phyloP scores from a whole-genome alignment of 2,329 filamentous ascomycete genomes.

The Colletotrichum cereale region DNA sequence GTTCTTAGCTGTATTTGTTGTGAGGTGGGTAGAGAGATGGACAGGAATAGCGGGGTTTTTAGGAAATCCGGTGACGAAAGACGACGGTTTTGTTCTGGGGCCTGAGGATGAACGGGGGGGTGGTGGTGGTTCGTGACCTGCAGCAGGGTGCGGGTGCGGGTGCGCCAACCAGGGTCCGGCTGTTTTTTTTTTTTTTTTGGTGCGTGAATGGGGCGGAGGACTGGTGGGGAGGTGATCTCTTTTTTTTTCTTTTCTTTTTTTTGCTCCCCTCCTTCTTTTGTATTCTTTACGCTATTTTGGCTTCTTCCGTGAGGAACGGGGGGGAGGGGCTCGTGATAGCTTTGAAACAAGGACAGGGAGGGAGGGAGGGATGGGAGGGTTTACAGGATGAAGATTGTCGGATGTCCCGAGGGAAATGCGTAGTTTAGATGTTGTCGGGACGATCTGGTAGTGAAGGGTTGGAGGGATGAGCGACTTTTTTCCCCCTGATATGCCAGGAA shows the following conservation, averaged over 20 bases:
- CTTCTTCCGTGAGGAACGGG: background rate
- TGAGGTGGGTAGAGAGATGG: constrained; percentile 8
- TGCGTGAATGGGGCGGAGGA: background rate
- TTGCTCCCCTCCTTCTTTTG: background rate
- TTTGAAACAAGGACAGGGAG: constrained; percentile 33
- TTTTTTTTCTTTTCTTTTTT: background rate
- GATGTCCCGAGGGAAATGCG: background rate
- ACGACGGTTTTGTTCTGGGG: constrained; percentile 19
- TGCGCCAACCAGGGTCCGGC: constrained; percentile 24
- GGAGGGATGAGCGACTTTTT: constrained; percentile 8
- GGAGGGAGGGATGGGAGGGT: background rate
- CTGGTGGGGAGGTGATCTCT: background rate
- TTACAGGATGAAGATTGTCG: background rate
- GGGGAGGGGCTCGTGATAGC: constrained; percentile 33
- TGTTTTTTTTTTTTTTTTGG: background rate
- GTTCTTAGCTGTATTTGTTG: background rate
- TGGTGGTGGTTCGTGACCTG: constrained; percentile 39
- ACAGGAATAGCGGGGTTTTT: constrained; percentile 33
- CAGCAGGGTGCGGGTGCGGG: constrained; percentile 36
- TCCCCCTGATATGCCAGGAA: background rate
- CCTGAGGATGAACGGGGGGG: constrained; percentile 9
- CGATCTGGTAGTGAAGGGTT: background rate
- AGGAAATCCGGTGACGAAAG: constrained; percentile 37
- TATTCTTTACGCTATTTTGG: background rate
- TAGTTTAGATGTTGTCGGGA: background rate